Conservation (phyloP, 2,329 filamentous ascomycete genomes). For the Ustulina deusta region DNA sequence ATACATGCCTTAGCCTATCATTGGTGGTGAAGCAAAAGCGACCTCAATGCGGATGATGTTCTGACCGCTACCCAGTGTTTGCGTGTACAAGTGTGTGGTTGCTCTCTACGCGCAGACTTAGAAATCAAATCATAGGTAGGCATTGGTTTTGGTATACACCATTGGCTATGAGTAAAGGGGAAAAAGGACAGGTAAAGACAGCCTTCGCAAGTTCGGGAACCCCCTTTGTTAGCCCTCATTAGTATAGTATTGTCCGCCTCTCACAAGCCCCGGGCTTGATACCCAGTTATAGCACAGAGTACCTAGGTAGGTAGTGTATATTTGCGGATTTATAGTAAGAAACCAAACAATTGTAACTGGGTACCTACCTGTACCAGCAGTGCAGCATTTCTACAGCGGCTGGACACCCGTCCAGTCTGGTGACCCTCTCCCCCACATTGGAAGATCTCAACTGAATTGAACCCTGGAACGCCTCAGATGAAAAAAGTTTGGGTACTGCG, state of each 20-base stretch:
- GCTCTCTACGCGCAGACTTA: background rate
- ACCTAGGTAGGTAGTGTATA: background rate
- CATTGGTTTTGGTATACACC: too few species aligned
- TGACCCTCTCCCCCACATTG: conserved; percentile 2
- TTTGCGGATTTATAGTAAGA: background rate
- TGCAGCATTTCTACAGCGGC: background rate
- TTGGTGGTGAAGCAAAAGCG: conserved; percentile 18
- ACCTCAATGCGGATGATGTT: conserved; percentile 6
- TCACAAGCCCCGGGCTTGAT: too few species aligned
- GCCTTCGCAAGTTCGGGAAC: background rate
- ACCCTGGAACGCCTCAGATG: background rate
- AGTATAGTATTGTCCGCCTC: too few species aligned
- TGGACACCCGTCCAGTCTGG: too few species aligned
- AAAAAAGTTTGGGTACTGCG: too few species aligned
- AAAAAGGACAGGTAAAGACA: background rate
- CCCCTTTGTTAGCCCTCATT: conserved; percentile 22
- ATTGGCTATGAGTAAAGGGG: background rate
- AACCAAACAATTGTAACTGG: background rate
- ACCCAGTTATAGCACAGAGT: conserved; percentile 1
- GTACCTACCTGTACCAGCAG: background rate
- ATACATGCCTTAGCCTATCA: conserved; percentile 5
- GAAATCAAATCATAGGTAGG: background rate
- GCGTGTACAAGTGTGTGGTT: conserved; percentile 11
- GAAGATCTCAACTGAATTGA: too few species aligned
- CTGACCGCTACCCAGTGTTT: conserved; percentile 30